phyloP scores from a whole-genome alignment of 306 rosid genomes.

The Astragalus membranaceus region DNA sequence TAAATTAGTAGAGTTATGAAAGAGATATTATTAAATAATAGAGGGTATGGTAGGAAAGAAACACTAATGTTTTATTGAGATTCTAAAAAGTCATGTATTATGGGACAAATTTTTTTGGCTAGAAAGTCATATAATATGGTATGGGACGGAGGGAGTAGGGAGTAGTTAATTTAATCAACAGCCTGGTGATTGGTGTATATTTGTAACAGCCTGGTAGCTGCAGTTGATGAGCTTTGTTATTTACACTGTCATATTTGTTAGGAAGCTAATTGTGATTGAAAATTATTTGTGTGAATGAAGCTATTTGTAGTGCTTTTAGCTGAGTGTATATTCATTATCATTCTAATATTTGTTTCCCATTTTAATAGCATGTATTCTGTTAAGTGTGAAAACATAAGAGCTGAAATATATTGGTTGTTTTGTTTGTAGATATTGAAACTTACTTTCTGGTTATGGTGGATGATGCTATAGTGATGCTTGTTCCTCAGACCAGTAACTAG shows the following conservation, averaged over 20 bases:
- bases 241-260: conserved; percentile 3
- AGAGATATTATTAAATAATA: too few relatives aligned
- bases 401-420: neutral
- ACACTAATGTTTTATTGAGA: too few relatives aligned
- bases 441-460: conserved; percentile 31
- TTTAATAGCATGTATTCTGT: neutral
- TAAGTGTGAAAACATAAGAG: neutral
- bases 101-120: too few relatives aligned
- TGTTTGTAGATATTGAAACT: conserved; percentile 18
- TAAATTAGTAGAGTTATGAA: too few relatives aligned
- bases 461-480: conserved; percentile 20
- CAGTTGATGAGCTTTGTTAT: too few relatives aligned
- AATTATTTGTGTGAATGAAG: neutral
- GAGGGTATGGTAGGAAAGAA: too few relatives aligned
- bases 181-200: neutral
- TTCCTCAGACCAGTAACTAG: conserved; percentile 23
- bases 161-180: neutral
- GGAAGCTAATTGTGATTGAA: neutral
- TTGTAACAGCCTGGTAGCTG: too few relatives aligned
- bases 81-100: too few relatives aligned
- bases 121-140: too few relatives aligned
- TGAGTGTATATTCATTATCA: neutral
- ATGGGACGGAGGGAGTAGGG: too few relatives aligned
- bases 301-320: conserved; percentile 8
- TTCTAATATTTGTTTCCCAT: neutral